A percentile compares a stretch with the other conserved stretches of the same genome.
These are phyloP conservation scores for Isatis tinctoria DNA, from an alignment of 345 rosid genomes.

Conservation along the genomic window DNA sequence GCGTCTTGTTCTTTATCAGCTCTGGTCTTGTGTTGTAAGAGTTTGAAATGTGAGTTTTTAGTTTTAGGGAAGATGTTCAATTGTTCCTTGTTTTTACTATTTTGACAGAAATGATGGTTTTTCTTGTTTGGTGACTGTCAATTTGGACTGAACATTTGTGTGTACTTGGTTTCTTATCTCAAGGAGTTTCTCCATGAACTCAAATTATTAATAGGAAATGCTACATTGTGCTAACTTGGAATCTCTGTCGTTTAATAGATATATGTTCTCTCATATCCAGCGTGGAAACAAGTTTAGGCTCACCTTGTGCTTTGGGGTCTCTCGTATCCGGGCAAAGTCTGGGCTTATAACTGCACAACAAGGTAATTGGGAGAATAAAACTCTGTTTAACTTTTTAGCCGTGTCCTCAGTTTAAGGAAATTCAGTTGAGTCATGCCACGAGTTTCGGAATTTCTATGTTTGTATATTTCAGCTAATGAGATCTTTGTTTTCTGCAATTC, in stretches of 20 bases:
- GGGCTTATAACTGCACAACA: conserved; percentile 43
- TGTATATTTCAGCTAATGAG: not conserved
- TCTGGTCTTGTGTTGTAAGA: not conserved
- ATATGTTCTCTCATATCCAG: conserved; percentile 37
- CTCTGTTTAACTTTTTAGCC: not conserved
- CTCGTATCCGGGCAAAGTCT: conserved; percentile 34
- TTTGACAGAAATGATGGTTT: no score
- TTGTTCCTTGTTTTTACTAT: not conserved
- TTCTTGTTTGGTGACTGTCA: no score
- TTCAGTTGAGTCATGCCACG: not conserved
- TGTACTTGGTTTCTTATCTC: not conserved
- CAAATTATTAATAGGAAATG: not conserved
- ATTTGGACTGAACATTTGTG: no score
- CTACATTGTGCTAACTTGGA: conserved; percentile 11
- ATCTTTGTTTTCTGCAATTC: conserved; percentile 25
- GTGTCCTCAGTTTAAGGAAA: not conserved
- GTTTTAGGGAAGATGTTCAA: not conserved
- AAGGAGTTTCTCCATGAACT: not conserved
- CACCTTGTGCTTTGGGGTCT: conserved; percentile 42
- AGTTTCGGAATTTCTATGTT: not conserved
- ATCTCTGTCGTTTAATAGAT: conserved; percentile 42
- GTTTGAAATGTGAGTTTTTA: not conserved
- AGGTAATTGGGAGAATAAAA: conserved; percentile 36
- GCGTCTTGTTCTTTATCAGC: not conserved
- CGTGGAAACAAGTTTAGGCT: conserved; percentile 38